Conservation (phyloP, 2,329 filamentous ascomycete genomes). For the Colletotrichum orchidophilum region DNA sequence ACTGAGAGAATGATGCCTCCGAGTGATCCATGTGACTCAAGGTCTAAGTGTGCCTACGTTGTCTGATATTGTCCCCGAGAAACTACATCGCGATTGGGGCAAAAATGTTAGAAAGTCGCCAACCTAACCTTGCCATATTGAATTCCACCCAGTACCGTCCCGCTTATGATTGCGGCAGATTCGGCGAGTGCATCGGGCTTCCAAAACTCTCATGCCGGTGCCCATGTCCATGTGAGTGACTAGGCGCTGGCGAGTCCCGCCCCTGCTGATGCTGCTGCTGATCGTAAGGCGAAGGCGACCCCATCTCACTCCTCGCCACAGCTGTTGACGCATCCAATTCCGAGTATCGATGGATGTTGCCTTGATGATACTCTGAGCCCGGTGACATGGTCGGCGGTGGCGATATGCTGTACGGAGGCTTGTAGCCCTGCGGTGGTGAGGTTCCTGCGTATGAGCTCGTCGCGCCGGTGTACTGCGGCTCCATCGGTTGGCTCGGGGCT, state of each 20-base stretch:
- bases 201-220: background rate
- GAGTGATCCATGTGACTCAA: background rate
- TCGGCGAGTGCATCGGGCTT: background rate
- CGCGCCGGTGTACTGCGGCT: constrained; percentile 5
- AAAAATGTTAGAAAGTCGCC: background rate
- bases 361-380: constrained; percentile 27
- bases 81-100: background rate
- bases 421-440: constrained; percentile 18
- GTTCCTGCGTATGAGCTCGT: constrained; percentile 5
- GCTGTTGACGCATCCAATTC: constrained; percentile 37
- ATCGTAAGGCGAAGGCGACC: constrained; percentile 26
- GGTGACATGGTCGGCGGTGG: constrained; percentile 8
- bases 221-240: background rate
- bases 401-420: background rate
- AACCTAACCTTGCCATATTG: background rate
- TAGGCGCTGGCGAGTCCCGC: constrained; percentile 8
- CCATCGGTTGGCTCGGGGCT: background rate
- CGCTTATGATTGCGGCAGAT: background rate
- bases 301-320: constrained; percentile 29
- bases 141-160: accelerated
- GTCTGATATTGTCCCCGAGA: background rate
- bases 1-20: background rate
- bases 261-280: constrained; percentile 16
- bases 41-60: too few relatives aligned
- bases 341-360: constrained; percentile 34